Conservation (phyloP, 163 green algal species). For the Coccomyxa subellipsoidea region DNA sequence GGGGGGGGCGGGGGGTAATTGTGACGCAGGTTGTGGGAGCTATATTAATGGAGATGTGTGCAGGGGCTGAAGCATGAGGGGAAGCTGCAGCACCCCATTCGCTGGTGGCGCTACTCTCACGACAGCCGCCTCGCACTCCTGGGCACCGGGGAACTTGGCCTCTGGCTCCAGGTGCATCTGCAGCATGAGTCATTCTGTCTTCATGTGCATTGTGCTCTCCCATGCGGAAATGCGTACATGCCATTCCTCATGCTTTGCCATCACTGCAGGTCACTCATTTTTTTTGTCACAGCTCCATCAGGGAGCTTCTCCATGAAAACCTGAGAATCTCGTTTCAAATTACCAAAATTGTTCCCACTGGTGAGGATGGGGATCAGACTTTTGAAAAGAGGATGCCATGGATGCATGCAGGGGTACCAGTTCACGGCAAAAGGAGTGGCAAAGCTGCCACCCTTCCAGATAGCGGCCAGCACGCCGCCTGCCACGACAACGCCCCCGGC, state of each 20-base stretch:
- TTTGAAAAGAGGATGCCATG: neutral
- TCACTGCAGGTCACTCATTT: no score
- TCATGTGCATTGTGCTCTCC: no score
- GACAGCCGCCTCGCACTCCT: slow-evolving; percentile 30
- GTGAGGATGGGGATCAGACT: no score
- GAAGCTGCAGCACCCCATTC: slow-evolving; percentile 14
- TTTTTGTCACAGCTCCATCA: no score
- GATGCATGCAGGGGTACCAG: slow-evolving; percentile 27
- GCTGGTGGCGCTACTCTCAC: slow-evolving; percentile 34
- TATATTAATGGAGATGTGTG: neutral
- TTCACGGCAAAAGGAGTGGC: slow-evolving; percentile 12
- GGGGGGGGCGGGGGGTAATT: no score
- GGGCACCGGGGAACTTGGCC: slow-evolving; percentile 22
- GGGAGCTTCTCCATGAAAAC: no score
- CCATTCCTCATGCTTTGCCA: no score
- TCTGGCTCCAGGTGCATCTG: slow-evolving; percentile 21
- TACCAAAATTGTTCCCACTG: no score
- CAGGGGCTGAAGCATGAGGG: slow-evolving; percentile 19
- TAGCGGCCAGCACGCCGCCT: slow-evolving; percentile 2
- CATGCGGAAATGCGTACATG: no score
- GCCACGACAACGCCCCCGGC: neutral
- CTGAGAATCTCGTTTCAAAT: no score
- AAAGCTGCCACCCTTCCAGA: slow-evolving; percentile 30
- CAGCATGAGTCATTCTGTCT: neutral
- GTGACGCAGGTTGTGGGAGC: no score